Conservation (phyloP, 1,284 basidiomycete genomes). For the Ceratobasidium sp. region DNA sequence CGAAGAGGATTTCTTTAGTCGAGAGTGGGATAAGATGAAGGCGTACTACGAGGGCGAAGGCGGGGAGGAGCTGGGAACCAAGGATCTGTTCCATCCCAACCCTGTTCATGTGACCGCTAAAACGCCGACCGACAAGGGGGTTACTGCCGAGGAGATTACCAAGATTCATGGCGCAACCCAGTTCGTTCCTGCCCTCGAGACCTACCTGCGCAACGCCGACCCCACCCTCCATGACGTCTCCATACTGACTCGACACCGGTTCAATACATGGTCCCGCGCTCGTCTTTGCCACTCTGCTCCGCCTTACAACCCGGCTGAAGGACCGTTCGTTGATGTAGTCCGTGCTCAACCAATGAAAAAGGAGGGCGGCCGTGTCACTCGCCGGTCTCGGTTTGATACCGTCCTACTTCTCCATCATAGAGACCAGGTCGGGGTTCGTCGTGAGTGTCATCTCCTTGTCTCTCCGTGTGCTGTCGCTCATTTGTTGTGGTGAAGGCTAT, state of each 20-base stretch:
- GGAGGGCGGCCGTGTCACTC: not conserved
- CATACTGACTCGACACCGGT: not conserved
- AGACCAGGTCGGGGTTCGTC: not conserved
- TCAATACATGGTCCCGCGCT: not conserved
- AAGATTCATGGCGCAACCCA: not conserved
- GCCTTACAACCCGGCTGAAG: conserved; percentile 16
- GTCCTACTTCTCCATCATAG: not conserved
- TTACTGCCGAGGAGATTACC: not conserved
- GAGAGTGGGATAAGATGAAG: not conserved
- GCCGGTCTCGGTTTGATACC: not conserved
- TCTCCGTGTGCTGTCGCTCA: not conserved
- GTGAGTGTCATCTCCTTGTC: not conserved
- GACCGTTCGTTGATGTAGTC: not conserved
- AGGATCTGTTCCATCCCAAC: not conserved
- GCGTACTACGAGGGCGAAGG: not conserved
- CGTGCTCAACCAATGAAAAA: not conserved
- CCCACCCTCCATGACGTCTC: not conserved
- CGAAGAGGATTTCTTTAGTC: not conserved
- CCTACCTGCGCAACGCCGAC: not conserved
- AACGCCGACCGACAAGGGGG: not conserved
- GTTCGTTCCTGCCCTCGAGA: not conserved
- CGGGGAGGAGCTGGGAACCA: not conserved
- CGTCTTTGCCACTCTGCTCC: conserved; percentile 3
- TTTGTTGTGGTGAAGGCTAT: conserved; percentile 7
- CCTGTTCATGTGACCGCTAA: not conserved